These are phyloP conservation scores for Caryopteris hybrid DNA, from an alignment of 305 asterid genomes.

Conservation along the genomic window DNA sequence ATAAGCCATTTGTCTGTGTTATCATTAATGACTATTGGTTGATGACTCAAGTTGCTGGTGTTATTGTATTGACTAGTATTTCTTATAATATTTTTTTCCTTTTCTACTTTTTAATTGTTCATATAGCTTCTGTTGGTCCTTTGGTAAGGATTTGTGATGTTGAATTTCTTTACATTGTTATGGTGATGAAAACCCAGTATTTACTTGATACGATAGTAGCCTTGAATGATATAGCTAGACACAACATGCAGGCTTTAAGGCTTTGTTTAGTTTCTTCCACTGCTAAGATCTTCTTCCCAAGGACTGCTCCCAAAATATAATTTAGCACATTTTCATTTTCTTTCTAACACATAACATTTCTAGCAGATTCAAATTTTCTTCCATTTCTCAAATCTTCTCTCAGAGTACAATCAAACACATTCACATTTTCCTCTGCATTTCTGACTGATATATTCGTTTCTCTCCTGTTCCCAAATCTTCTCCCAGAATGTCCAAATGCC, in stretches of 20 bases:
- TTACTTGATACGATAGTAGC: background rate
- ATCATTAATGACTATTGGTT: conserved; percentile 9
- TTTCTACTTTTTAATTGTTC: background rate
- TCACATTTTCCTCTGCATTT: background rate
- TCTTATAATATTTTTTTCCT: conserved; percentile 2
- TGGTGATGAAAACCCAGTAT: background rate
- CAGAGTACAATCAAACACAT: background rate
- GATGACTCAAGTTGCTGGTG: conserved; percentile 1
- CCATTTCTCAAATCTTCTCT: background rate
- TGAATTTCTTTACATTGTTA: conserved; percentile 17
- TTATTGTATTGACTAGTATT: conserved; percentile 1
- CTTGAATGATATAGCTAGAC: background rate
- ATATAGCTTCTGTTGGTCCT: conserved; percentile 6
- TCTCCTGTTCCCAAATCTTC: background rate
- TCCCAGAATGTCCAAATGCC: background rate
- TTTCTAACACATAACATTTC: background rate
- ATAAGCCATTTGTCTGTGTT: conserved; percentile 11
- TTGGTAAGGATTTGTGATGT: conserved; percentile 7
- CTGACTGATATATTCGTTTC: background rate
- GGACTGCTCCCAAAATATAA: background rate
- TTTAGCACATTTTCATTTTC: background rate
- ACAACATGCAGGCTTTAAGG: background rate
- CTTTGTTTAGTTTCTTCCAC: background rate
- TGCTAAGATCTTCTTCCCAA: background rate
- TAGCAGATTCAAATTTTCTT: background rate